Evolutionary conservation across 1,284 basidiomycete genomes (phyloP), one percentile per base, ranked within the genome.

Genomic region (Marasmius oreades): DNA sequence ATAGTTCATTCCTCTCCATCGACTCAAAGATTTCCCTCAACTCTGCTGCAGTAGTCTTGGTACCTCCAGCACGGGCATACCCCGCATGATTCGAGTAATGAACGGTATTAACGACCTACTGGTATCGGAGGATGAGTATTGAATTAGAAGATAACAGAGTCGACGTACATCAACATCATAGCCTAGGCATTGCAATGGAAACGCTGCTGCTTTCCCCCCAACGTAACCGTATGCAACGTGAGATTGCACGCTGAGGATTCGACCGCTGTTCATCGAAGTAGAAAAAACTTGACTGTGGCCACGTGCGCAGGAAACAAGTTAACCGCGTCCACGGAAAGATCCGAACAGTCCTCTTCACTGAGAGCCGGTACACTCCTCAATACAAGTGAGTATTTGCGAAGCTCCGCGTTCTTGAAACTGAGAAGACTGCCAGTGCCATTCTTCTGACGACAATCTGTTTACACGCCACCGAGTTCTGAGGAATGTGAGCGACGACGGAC

Each of bases 171-270:
- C 96, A 42, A 98, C 95, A 63, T 99, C 95, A 74, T 92, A 98
- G 23, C 95, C 96, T 45, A 98, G 82, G 59, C 93, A 88, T 72
- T 98, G 95, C 14, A 98, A 80, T 0, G 96, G 95, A 67, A 99
- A 98, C 0, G 93, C 90, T 0, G 96, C 96, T 2, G 95, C 93
- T 80, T 95, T 95, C 65, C 83, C 83, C 65, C 95, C 95, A n/a
- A 97, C 96, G 68, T 96, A 98, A 55, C 96, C 96, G 62, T 88
- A 93, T 1, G 91, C 86, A 57, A 98, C 96, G 66, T 99, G 96
- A 0, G 91, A 93, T 68, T 98, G 96, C 48, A 98, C 84, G 68
- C 88, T 90, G 33, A 92, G 72, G n/a, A 92, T 77, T 44, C 86
- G 75, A 53, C 65, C 74, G 56, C 26, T 50, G 26, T n/a, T 20